phyloP scores from a whole-genome alignment of 2,329 filamentous ascomycete species.

The Neofusicoccum parvum region DNA sequence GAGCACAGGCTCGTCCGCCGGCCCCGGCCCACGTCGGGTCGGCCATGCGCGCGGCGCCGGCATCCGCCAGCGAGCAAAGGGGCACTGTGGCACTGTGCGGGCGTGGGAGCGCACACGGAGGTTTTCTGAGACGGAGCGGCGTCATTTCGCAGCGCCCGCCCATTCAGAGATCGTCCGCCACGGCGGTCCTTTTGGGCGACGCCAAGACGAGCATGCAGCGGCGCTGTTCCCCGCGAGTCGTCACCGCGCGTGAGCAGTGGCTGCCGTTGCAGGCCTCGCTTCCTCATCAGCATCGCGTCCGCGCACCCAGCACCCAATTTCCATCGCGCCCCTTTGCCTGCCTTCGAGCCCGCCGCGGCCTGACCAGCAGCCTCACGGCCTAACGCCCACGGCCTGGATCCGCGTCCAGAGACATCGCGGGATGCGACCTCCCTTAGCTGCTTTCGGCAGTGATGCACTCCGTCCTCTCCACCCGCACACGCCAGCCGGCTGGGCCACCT shows the following conservation, averaged over 20 bases:
- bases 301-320: not conserved
- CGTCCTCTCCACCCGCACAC: constrained; percentile 1
- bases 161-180: not conserved
- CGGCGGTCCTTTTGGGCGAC: constrained; percentile 5
- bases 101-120: not conserved
- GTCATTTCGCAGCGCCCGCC: constrained; percentile 3
- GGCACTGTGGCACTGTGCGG: too few species aligned
- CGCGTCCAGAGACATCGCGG: not conserved
- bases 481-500: not conserved
- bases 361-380: not conserved
- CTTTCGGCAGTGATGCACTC: constrained; percentile 11
- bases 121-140: constrained; percentile 4
- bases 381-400: not conserved
- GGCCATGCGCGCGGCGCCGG: not conserved
- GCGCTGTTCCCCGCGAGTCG: not conserved
- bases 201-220: constrained; percentile 3
- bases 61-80: too few species aligned
- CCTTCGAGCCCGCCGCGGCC: not conserved
- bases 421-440: not conserved
- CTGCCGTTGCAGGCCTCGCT: constrained; percentile 5
- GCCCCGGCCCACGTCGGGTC: not conserved
- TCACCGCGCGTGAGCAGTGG: not conserved
- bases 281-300: not conserved
- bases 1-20: not conserved
- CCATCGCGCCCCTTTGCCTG: not conserved